These are phyloP conservation scores for Aspergillus proliferans DNA, from an alignment of 2,329 filamentous ascomycete genomes.

Conservation along the genomic window DNA sequence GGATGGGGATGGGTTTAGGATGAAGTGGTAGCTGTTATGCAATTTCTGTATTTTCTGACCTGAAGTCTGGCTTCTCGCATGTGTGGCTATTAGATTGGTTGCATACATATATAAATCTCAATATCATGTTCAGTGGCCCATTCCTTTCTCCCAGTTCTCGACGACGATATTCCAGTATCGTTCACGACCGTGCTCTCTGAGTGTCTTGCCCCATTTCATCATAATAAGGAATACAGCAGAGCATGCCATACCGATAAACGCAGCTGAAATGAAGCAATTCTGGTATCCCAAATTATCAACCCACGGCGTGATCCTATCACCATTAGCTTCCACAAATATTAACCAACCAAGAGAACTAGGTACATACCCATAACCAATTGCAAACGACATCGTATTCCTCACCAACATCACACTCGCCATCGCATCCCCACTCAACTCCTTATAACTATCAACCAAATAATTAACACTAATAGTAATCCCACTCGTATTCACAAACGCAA, in stretches of 20 bases:
- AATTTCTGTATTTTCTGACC: neutral
- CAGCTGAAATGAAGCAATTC: slow-evolving; percentile 41
- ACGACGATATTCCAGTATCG: slow-evolving; percentile 34
- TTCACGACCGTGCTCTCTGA: slow-evolving; percentile 26
- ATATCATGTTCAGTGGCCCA: slow-evolving; percentile 22
- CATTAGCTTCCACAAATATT: neutral
- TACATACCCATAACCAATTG: slow-evolving; percentile 37
- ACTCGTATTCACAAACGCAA: slow-evolving; percentile 34
- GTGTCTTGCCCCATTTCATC: slow-evolving; percentile 34
- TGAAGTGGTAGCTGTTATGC: too few relatives aligned
- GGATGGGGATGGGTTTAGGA: slow-evolving; percentile 6
- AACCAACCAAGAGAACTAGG: neutral
- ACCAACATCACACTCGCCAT: slow-evolving; percentile 42
- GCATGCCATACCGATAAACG: slow-evolving; percentile 32
- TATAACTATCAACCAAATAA: slow-evolving; percentile 38
- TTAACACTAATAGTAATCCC: slow-evolving; percentile 36
- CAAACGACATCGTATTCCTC: slow-evolving; percentile 45
- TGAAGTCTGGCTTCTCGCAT: neutral
- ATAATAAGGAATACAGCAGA: slow-evolving; percentile 35
- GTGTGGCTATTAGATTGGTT: neutral
- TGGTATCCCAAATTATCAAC: slow-evolving; percentile 38
- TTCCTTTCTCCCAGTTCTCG: slow-evolving; percentile 28
- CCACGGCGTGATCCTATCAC: slow-evolving; percentile 42
- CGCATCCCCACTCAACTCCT: slow-evolving; percentile 35
- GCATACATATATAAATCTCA: neutral